Percentiles rank a stretch among this genome's conserved stretches.
Evolutionary conservation across 2,329 filamentous ascomycete species (phyloP).

Genomic region (Phoma sp.): DNA sequence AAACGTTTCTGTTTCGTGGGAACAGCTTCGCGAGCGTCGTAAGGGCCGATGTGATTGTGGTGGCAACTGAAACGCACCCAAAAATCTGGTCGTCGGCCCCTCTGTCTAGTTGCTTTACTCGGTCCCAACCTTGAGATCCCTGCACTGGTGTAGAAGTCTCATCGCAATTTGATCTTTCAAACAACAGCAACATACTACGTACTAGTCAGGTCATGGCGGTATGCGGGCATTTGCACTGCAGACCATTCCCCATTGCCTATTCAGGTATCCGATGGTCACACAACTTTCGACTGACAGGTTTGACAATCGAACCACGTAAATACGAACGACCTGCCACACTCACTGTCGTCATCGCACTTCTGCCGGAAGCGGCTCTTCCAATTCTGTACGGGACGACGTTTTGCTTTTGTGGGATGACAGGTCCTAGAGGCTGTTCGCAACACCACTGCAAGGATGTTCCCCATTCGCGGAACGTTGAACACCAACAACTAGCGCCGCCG

Average conservation of each 20-base stretch:
- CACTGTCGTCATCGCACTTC: not conserved
- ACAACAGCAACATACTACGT: too few species aligned
- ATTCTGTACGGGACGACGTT: slow-evolving; percentile 14
- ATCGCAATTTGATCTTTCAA: too few species aligned
- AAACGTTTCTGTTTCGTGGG: too few species aligned
- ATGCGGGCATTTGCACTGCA: too few species aligned
- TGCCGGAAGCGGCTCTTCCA: not conserved
- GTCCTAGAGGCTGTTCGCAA: slow-evolving; percentile 19
- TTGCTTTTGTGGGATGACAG: slow-evolving; percentile 26
- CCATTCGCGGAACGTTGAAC: slow-evolving; percentile 22
- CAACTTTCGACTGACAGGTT: too few species aligned
- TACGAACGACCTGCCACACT: too few species aligned
- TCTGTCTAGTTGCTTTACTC: not conserved
- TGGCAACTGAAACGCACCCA: slow-evolving; percentile 12
- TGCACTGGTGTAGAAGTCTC: too few species aligned
- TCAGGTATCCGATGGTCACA: too few species aligned
- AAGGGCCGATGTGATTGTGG: not conserved
- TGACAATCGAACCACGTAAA: too few species aligned
- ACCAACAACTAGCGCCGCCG: slow-evolving; percentile 27
- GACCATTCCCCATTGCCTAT: too few species aligned
- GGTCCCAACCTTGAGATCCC: too few species aligned
- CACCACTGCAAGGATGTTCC: slow-evolving; percentile 34
- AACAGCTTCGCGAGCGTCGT: not conserved
- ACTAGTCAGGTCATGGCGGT: too few species aligned
- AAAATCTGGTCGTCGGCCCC: not conserved